phyloP scores from a whole-genome alignment of 2,329 filamentous ascomycete genomes.

The Xylariaceae sp. region DNA sequence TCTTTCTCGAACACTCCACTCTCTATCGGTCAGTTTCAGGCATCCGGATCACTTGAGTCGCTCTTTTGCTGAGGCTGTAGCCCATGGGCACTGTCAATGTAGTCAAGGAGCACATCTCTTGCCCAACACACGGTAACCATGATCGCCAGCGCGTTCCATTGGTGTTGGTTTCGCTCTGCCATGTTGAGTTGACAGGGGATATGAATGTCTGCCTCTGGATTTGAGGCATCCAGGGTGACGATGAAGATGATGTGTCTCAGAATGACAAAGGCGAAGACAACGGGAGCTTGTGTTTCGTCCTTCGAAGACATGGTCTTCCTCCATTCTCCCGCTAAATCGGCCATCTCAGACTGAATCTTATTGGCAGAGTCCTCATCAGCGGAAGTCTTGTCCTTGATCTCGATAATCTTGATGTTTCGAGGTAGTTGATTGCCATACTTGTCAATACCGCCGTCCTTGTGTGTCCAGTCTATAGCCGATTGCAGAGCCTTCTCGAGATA shows the following conservation, averaged over 20 bases:
- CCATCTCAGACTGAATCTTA: slow-evolving; percentile 23
- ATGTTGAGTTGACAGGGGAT: slow-evolving; percentile 30
- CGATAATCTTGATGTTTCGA: slow-evolving; percentile 25
- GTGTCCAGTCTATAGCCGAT: slow-evolving; percentile 27
- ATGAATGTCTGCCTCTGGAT: slow-evolving; percentile 23
- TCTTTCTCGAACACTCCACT: too few relatives aligned
- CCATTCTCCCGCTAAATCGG: slow-evolving; percentile 21
- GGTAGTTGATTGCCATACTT: slow-evolving; percentile 19
- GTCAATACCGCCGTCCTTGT: slow-evolving; percentile 23
- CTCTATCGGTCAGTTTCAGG: slow-evolving; percentile 4
- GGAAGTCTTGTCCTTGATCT: slow-evolving; percentile 12
- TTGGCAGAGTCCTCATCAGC: slow-evolving; percentile 16
- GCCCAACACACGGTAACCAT: slow-evolving; percentile 35
- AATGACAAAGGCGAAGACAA: slow-evolving; percentile 32
- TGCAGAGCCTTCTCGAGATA: slow-evolving; percentile 20
- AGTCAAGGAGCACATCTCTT: slow-evolving; percentile 25
- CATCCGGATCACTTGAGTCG: slow-evolving; percentile 25
- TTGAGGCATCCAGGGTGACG: slow-evolving; percentile 29
- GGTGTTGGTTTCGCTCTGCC: slow-evolving; percentile 29
- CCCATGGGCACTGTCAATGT: slow-evolving; percentile 10
- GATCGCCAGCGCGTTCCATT: slow-evolving; percentile 34
- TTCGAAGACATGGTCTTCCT: slow-evolving; percentile 6
- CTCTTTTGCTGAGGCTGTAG: slow-evolving; percentile 2
- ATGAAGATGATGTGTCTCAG: slow-evolving; percentile 31
- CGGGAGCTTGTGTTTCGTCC: slow-evolving; percentile 18